phyloP scores from a whole-genome alignment of 345 rosid species.

The Camelina laxa region DNA sequence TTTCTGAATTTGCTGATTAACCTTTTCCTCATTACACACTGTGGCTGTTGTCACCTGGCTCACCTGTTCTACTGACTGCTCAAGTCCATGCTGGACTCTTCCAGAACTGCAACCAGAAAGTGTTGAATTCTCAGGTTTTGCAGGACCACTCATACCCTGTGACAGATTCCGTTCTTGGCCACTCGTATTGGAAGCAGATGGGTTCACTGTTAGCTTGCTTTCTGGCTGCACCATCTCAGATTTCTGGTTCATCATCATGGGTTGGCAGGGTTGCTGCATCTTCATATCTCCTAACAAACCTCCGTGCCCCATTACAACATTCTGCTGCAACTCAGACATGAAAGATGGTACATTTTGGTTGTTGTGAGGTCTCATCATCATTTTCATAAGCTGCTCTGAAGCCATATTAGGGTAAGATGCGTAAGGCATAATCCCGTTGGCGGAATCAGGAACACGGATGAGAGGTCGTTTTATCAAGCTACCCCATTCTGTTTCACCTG shows the following conservation, averaged over 20 bases:
- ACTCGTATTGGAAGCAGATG: constrained; percentile 48
- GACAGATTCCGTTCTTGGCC: constrained; percentile 50
- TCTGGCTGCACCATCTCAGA: constrained; percentile 52
- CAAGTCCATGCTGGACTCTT: constrained; percentile 50
- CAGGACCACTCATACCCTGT: constrained; percentile 43
- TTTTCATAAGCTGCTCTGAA: constrained; percentile 72
- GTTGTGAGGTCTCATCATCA: constrained; percentile 78
- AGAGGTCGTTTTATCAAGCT: constrained; percentile 80
- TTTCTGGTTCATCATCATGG: constrained; percentile 50
- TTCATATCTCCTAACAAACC: constrained; percentile 52
- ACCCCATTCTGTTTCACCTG: constrained; percentile 86
- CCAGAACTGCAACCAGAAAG: constrained; percentile 43
- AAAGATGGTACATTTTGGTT: constrained; percentile 33
- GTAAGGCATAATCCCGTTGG: constrained; percentile 58
- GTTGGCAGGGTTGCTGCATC: constrained; percentile 38
- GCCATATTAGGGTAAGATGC: constrained; percentile 45
- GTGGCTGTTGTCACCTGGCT: constrained; percentile 50
- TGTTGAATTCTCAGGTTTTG: constrained; percentile 48
- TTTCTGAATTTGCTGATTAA: constrained; percentile 50
- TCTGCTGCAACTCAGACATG: constrained; percentile 44
- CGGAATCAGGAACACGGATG: constrained; percentile 59
- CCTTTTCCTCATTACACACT: constrained; percentile 52
- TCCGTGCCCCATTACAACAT: constrained; percentile 41
- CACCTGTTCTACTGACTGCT: constrained; percentile 55
- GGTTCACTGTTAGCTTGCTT: constrained; percentile 42